These are phyloP conservation scores for Lizonia empirigonia DNA, from an alignment of 2,329 filamentous ascomycete genomes.

Conservation along the genomic window DNA sequence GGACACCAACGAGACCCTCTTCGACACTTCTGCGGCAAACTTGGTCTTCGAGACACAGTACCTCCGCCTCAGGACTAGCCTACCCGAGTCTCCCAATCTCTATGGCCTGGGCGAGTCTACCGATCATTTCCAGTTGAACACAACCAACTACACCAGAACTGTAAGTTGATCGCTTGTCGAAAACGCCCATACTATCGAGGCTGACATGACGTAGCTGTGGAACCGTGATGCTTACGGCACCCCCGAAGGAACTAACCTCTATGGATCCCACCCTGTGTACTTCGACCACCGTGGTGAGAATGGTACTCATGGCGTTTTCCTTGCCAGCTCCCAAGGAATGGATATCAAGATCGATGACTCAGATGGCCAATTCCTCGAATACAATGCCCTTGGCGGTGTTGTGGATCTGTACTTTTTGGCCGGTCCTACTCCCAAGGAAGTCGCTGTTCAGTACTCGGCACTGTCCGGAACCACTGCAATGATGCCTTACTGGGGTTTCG, in stretches of 20 bases:
- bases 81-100: conserved; percentile 70
- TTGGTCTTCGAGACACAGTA: conserved; percentile 81
- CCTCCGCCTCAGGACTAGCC: conserved; percentile 69
- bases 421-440: conserved; percentile 55
- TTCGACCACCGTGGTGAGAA: conserved; percentile 67
- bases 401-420: conserved; percentile 67
- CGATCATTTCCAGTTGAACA: conserved; percentile 70
- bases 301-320: conserved; percentile 46
- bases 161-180: conserved; percentile 51
- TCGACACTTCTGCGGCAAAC: conserved; percentile 70
- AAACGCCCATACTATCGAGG: conserved; percentile 21
- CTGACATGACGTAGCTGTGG: conserved; percentile 64
- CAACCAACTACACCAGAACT: conserved; percentile 65
- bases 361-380: conserved; percentile 73
- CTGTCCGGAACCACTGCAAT: conserved; percentile 54
- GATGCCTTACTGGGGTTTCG: conserved; percentile 60
- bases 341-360: conserved; percentile 75
- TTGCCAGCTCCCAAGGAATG: conserved; percentile 58
- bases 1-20: conserved; percentile 64
- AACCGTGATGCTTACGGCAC: conserved; percentile 68
- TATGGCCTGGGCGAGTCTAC: conserved; percentile 81
- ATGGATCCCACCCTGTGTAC: conserved; percentile 77
- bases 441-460: conserved; percentile 55
- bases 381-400: conserved; percentile 80
- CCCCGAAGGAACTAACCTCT: conserved; percentile 68